Percentiles rank a stretch among this genome's conserved stretches.
phyloP scores from a whole-genome alignment of 148 eudicot species.

The Persicaria maculosa region DNA sequence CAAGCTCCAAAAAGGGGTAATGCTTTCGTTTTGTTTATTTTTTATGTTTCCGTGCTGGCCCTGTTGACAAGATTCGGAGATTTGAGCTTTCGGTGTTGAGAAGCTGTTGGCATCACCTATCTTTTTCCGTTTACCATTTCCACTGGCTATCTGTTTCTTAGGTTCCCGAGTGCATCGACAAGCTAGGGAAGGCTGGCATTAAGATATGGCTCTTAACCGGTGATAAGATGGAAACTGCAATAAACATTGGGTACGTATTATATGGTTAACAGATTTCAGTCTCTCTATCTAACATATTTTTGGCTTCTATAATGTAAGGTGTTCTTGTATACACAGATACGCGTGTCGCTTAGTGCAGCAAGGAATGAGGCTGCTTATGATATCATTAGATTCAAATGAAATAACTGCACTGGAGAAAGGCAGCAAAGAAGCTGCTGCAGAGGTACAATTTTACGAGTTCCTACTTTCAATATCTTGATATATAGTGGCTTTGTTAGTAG shows the following conservation, averaged over 20 bases:
- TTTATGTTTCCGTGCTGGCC: neutral
- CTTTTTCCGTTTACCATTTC: too few relatives aligned
- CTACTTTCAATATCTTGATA: neutral
- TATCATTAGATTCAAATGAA: slow-evolving; percentile 64
- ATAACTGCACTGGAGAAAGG: slow-evolving; percentile 61
- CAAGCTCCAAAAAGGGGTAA: slow-evolving; percentile 92
- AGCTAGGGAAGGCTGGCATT: slow-evolving; percentile 66
- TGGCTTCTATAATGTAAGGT: neutral
- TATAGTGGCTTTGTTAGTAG: slow-evolving; percentile 16
- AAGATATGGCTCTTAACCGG: slow-evolving; percentile 95
- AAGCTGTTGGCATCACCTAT: too few relatives aligned
- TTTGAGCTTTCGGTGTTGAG: too few relatives aligned
- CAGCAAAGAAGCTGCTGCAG: slow-evolving; percentile 51
- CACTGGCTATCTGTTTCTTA: slow-evolving; percentile 14
- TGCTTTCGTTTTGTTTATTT: neutral
- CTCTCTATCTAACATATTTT: neutral
- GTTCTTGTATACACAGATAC: slow-evolving; percentile 40
- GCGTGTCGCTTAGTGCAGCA: slow-evolving; percentile 80
- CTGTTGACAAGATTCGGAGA: too few relatives aligned
- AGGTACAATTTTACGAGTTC: slow-evolving; percentile 35
- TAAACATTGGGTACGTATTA: slow-evolving; percentile 63
- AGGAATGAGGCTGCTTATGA: slow-evolving; percentile 79
- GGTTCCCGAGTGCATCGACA: slow-evolving; percentile 93
- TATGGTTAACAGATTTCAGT: slow-evolving; percentile 13
- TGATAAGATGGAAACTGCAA: slow-evolving; percentile 94